These are phyloP conservation scores for Nakataea oryzae DNA, from an alignment of 2,329 filamentous ascomycete genomes.

Conservation along the genomic window DNA sequence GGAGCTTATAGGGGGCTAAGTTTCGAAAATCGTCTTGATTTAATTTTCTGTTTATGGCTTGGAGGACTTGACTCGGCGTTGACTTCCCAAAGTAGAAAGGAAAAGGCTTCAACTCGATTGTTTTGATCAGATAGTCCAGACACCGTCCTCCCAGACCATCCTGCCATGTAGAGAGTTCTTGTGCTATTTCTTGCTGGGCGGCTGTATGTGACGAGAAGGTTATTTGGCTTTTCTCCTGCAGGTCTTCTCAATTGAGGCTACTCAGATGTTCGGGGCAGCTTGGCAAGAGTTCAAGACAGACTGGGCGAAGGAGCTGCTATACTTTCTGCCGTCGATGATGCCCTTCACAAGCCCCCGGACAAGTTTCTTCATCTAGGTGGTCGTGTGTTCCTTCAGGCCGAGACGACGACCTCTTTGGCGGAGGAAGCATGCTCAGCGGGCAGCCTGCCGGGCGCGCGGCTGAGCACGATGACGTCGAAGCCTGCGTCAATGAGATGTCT, in stretches of 20 bases:
- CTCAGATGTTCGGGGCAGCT: neutral
- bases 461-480: slow-evolving; percentile 1
- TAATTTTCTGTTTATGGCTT: neutral
- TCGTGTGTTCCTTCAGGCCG: slow-evolving; percentile 27
- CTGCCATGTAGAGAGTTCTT: neutral
- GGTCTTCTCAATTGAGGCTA: neutral
- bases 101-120: neutral
- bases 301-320: neutral
- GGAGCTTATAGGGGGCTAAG: neutral
- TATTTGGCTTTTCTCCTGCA: neutral
- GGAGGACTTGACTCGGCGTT: neutral
- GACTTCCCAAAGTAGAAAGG: neutral
- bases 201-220: neutral
- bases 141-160: neutral
- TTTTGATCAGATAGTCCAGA: neutral
- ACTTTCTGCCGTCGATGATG: neutral
- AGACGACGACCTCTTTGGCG: slow-evolving; percentile 12
- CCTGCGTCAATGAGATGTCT: neutral
- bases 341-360: neutral
- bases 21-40: neutral
- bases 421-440: neutral
- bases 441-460: slow-evolving; percentile 1
- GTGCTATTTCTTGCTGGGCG: neutral
- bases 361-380: neutral
- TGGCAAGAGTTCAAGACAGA: neutral